Base-by-base conservation (phyloP, 2,329 filamentous ascomycete genomes). In the Colletotrichum musicola region DNA sequence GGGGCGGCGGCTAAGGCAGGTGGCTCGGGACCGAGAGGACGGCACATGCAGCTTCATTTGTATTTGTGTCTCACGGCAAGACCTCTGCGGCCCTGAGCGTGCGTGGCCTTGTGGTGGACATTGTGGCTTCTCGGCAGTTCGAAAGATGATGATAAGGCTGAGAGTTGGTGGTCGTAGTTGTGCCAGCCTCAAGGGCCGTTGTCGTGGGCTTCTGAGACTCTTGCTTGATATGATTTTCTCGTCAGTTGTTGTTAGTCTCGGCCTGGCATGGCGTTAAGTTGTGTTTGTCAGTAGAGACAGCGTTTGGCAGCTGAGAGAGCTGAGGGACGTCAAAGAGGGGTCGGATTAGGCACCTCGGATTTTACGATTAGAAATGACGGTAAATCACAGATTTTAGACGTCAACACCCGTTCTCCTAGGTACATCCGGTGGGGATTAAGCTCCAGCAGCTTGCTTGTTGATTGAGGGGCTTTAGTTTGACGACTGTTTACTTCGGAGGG, bases 121-220 rank as follows among this genome's bases (percentile, higher is more conserved):
- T 35, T 25, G 65, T 68, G 54, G 61, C 65, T 46, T 64, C 65
- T 59, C 65, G 65, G 65, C 54, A 68, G 53, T 59, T 68, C 5
- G 30, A 64, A 25, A 22, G 38, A 64, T 68, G 60, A 64, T 64
- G 61, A 18, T 44, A 50, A 58, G 49, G 30, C 49, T 59, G 61
- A n/a, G 10, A 14, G n/a, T 13, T 35, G 27, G 22, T 16, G 30
- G 40, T 47, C 14, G 18, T 54, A 44, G 46, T 38, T 59, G 18
- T 42, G 40, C 20, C 53, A 54, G 47, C 54, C 47, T 57, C 20
- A 22, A 38, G 38, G 42, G 64, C 53, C 54, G 54, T 68, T 58
- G 14, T 49, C 6, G 7, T 35, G 30, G 30, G 30, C 30, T 35
- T 35, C 30, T 35, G 30, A 35, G 9, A 35, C 9, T 35, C 30